Base-by-base conservation (phyloP, 225 moss, liverwort and hornwort species). In the Takakia lepidozioides region DNA sequence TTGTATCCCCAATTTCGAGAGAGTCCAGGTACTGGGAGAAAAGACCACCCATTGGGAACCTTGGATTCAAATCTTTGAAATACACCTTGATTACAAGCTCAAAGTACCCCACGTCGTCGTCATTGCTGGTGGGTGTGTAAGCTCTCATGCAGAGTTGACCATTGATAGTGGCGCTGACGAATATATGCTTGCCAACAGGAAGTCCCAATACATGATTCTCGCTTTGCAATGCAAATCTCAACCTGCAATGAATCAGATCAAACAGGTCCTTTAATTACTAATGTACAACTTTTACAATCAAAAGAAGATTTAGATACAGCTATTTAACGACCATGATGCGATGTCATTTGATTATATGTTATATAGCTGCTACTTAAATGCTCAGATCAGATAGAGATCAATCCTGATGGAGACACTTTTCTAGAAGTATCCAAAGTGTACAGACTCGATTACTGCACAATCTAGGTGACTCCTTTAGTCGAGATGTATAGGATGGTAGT, bases 21-120 rank as follows among this genome's bases (percentile, higher is more conserved):
- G 60, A 51, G 3, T 85, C 84, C 9, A 98, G 52, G 40, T 78
- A 58, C 58, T 87, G 91, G 0, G 95, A 98, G 71, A 98, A 69
- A 2, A 91, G 29, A 0, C 95, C 95, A 0, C 95, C 95, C 55
- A 66, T 59, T 0, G 91, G 95, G 0, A 71, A 98, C 35, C 56
- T 73, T n/a, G 77, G 10, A 39, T 72, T 35, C 0, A 40, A 27
- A 2, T 57, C 66, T 43, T 63, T 73, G 58, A 29, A 61, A 50
- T 98, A 98, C 15, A 98, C 55, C 29, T 91, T 98, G 1, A 98
- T 78, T 38, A 98, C 76, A 0, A 98, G 82, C 62, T 98, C 95
- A 0, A 98, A 26, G 51, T 77, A 90, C 0, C 95, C 95, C 1
- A 78, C 70, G 22, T 98, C 95, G 3, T 69, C 71, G 70, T 98